Evolutionary conservation across 345 rosid species (phyloP), one percentile per base, ranked within the genome.

Genomic region (Eutrema heterophyllum): DNA sequence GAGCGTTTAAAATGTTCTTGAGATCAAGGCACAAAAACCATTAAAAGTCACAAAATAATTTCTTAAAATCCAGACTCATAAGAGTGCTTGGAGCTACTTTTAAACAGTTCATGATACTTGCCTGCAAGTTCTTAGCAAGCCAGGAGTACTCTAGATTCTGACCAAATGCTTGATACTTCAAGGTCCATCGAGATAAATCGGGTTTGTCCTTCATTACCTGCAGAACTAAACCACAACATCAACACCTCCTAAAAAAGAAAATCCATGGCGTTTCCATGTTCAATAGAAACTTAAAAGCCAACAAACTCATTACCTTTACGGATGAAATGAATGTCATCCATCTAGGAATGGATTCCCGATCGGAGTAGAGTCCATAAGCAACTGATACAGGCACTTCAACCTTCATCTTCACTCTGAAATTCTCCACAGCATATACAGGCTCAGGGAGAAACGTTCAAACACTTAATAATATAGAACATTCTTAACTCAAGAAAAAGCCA

Each of bases 271-370:
- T 41, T 65, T 27, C 43, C 6, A 58, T 40, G 16, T 14, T 26
- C 41, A 59, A 2, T 2, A 35, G 1, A 41, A 9, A n/a, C 38
- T 2, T 7, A 11, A 16, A 55, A 61, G 21, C 11, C 24, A 35
- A 54, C 33, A 24, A 18, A 15, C 1, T 0, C 21, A 64, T 55
- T 9, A 85, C 98, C 96, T 94, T 75, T 0, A 94, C 97, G 9
- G 96, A 81, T 9, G 98, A 89, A 81, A 94, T 92, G 74, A 94
- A 91, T 9, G 90, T 85, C 96, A 94, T 91, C 98, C 98, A 94
- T 43, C 72, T 85, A 44, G 97, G 92, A 81, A 89, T 91, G 2
- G 96, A 78, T 81, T 94, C 96, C 0, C 98, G 88, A 21, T 94
- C 88, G 0, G 85, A 80, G 63, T 91, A 94, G 57, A 85, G 79